Percentiles rank a stretch among this genome's conserved stretches.
These are phyloP conservation scores for Pythium diclinum DNA, from an alignment of 352 stramenopile species.

Conservation along the genomic window DNA sequence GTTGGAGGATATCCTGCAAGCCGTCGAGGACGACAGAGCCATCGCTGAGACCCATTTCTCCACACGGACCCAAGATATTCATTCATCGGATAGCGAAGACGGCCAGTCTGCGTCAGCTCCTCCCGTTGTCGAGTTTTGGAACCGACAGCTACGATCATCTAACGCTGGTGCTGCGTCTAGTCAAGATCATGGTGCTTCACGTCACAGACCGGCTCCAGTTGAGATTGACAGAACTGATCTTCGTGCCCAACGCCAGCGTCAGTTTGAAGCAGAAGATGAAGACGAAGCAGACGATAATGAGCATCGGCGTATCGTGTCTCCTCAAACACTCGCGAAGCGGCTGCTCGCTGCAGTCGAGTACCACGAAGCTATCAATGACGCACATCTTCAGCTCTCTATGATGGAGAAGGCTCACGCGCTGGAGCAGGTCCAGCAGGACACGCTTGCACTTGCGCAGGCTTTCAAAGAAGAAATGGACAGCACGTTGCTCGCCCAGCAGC, in stretches of 20 bases:
- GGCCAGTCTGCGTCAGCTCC: neutral
- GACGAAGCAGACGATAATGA: conserved; percentile 21
- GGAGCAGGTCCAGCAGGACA: conserved; percentile 50
- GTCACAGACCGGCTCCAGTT: conserved; percentile 1
- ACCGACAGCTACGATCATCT: conserved; percentile 12
- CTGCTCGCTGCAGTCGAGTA: conserved; percentile 66
- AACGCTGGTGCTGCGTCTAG: neutral
- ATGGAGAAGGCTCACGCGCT: conserved; percentile 59
- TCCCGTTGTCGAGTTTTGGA: conserved; percentile 20
- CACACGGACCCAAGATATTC: neutral
- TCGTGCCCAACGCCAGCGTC: neutral
- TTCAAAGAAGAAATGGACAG: conserved; percentile 72
- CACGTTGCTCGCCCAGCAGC: conserved; percentile 39
- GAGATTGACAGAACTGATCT: conserved; percentile 23
- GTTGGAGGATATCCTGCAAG: conserved; percentile 1
- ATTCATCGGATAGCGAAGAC: neutral
- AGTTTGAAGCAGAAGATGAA: conserved; percentile 5
- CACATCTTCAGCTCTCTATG: conserved; percentile 51
- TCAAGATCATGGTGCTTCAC: neutral
- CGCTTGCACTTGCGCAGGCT: conserved; percentile 45
- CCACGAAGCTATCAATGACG: conserved; percentile 61
- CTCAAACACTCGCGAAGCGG: conserved; percentile 41
- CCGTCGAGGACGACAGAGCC: neutral
- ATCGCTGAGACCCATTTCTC: conserved; percentile 1
- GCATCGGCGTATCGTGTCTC: conserved; percentile 35